A percentile compares a stretch with the other conserved stretches of the same genome.
Evolutionary conservation across 202 grass and related monocot species (phyloP).

Genomic region (Schoenoplectus triqueter): DNA sequence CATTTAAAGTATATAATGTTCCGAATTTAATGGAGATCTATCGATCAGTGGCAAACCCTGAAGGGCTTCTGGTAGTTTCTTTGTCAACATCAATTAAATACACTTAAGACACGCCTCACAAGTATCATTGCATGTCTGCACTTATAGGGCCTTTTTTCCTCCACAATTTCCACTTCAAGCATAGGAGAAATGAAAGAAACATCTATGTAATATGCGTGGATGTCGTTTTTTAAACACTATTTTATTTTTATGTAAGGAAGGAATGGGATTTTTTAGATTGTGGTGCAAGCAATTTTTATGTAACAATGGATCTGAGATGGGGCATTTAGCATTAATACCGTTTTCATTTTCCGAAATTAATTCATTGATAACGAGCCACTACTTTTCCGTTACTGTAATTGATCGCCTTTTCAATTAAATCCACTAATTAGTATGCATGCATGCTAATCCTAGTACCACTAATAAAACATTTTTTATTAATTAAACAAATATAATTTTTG

Average conservation of each 20-base stretch:
- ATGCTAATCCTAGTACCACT: too few relatives aligned
- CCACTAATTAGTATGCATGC: too few relatives aligned
- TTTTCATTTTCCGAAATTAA: too few relatives aligned
- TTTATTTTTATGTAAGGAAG: background rate
- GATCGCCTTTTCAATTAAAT: too few relatives aligned
- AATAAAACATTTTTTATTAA: too few relatives aligned
- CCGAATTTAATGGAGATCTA: background rate
- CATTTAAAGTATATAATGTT: background rate
- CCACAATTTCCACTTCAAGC: constrained; percentile 35
- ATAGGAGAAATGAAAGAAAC: background rate
- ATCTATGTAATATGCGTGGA: background rate
- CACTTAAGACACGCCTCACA: background rate
- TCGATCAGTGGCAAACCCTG: background rate
- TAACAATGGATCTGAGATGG: background rate
- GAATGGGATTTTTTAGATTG: background rate
- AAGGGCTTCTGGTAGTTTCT: constrained; percentile 27
- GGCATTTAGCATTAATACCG: background rate
- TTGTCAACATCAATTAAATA: constrained; percentile 15
- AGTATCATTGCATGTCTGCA: background rate
- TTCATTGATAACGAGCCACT: too few relatives aligned
- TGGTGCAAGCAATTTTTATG: background rate
- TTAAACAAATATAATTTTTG: too few relatives aligned
- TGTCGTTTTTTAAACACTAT: background rate
- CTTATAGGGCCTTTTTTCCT: background rate
- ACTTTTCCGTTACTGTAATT: too few relatives aligned